Percentiles rank a stretch among this genome's conserved stretches.
phyloP scores from a whole-genome alignment of 192 early-diverging fungal species.

The Ambispora gerdemannii region DNA sequence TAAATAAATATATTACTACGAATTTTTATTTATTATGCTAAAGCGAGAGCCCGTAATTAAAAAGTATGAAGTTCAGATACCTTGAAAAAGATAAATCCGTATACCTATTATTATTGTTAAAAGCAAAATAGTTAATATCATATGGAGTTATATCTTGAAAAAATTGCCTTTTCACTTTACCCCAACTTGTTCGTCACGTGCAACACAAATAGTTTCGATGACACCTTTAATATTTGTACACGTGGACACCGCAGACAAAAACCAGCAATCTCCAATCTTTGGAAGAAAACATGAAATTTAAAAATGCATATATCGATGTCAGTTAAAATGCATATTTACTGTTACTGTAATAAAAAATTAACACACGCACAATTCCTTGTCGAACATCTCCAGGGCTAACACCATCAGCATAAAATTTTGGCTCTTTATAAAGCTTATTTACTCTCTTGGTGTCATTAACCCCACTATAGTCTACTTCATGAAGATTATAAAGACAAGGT shows the following conservation, averaged over 20 bases:
- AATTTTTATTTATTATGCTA: background rate
- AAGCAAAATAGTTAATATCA: no score
- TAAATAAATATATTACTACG: background rate
- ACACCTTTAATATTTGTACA: constrained; percentile 45
- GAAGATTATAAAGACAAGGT: background rate
- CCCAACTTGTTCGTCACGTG: constrained; percentile 51
- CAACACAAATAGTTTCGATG: constrained; percentile 48
- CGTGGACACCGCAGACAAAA: constrained; percentile 47
- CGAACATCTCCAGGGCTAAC: constrained; percentile 37
- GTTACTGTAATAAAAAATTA: no score
- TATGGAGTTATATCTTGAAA: no score
- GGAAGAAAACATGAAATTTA: background rate
- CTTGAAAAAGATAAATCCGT: constrained; percentile 58
- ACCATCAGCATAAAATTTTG: constrained; percentile 50
- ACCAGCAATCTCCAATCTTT: constrained; percentile 39
- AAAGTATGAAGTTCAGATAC: background rate
- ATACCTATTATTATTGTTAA: constrained; percentile 25
- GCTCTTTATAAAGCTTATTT: constrained; percentile 45
- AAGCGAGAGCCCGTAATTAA: background rate
- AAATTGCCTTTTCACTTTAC: constrained; percentile 29
- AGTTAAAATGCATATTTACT: background rate
- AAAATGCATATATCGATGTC: background rate
- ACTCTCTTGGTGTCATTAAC: constrained; percentile 31
- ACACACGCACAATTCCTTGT: constrained; percentile 30
- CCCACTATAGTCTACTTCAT: background rate